A percentile compares a stretch with the other conserved stretches of the same genome.
Evolutionary conservation across 371 early-diverging fungal genomes (phyloP).

Genomic region (Saksenaea vasiformis): DNA sequence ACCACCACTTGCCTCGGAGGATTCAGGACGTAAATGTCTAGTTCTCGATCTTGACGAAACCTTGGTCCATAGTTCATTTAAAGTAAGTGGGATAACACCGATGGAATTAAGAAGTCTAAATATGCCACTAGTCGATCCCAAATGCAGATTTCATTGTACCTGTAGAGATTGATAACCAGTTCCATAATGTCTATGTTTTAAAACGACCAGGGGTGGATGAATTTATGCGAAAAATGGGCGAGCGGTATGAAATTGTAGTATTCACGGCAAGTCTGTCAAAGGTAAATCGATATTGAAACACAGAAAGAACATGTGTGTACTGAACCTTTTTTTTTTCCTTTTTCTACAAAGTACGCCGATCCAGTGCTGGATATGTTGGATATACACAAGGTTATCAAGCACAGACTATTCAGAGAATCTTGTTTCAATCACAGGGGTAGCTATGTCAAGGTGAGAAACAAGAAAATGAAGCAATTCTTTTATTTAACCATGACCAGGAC

Average conservation of each 20-base stretch:
- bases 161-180: constrained; percentile 82
- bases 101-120: background rate
- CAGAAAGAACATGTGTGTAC: background rate
- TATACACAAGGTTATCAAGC: constrained; percentile 73
- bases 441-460: constrained; percentile 83
- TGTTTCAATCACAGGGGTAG: constrained; percentile 90
- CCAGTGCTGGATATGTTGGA: constrained; percentile 93
- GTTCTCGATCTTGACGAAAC: constrained; percentile 68
- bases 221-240: constrained; percentile 82
- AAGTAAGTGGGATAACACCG: constrained; percentile 15
- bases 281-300: constrained; percentile 49
- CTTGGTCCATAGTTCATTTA: constrained; percentile 58
- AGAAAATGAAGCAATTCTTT: background rate
- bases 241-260: constrained; percentile 88
- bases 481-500: constrained; percentile 49
- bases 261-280: constrained; percentile 93
- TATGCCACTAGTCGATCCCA: constrained; percentile 1
- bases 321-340: background rate
- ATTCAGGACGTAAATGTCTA: constrained; percentile 43
- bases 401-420: constrained; percentile 90
- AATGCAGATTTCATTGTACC: constrained; percentile 79
- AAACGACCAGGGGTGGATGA: constrained; percentile 92
- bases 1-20: constrained; percentile 14
- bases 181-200: constrained; percentile 90
- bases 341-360: constrained; percentile 79